Percentiles rank a stretch among this genome's conserved stretches.
These are phyloP conservation scores for Colletotrichum sp. DNA, from an alignment of 2,329 filamentous ascomycete genomes.

Conservation along the genomic window DNA sequence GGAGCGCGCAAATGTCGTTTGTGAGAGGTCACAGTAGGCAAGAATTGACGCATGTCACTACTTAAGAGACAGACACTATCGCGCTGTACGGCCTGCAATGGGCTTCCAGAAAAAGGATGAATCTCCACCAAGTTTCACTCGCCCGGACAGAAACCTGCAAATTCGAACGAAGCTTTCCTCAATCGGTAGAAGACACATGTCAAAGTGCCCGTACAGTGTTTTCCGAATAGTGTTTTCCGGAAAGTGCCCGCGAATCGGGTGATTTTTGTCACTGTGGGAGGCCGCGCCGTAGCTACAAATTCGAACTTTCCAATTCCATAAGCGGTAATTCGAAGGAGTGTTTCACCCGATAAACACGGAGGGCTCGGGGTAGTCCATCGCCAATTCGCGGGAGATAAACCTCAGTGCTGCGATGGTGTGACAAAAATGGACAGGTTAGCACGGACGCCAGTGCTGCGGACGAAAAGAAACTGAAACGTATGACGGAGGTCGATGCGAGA, in stretches of 20 bases:
- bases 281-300: neutral
- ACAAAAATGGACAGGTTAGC: neutral
- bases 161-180: neutral
- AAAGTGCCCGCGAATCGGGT: neutral
- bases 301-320: neutral
- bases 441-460: neutral
- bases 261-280: neutral
- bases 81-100: neutral
- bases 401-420: neutral
- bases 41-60: neutral
- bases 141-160: neutral
- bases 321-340: neutral
- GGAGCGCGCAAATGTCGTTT: neutral
- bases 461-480: neutral
- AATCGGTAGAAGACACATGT: neutral
- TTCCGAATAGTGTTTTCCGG: neutral
- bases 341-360: neutral
- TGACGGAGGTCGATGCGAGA: neutral
- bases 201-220: neutral
- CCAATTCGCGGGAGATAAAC: neutral
- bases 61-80: neutral
- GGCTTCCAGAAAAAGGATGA: neutral
- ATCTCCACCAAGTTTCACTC: neutral
- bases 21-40: rapidly evolving
- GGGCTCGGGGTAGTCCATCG: neutral